Conservation (phyloP, 139 green algal genomes). For the Chara braunii region DNA sequence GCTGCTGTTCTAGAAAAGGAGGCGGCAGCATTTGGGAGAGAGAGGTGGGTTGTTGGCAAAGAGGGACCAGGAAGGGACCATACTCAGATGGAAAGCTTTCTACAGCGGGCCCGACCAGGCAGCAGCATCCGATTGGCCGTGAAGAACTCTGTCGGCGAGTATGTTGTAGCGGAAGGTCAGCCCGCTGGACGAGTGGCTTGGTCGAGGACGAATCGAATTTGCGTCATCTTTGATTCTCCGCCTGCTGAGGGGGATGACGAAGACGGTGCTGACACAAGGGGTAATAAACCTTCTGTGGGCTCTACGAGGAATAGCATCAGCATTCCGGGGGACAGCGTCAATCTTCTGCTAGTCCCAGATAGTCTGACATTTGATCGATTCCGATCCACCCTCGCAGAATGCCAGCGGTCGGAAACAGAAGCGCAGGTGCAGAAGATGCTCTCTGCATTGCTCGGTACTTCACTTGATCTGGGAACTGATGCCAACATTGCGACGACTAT, state of each 20-base stretch:
- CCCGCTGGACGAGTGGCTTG: conserved; percentile 26
- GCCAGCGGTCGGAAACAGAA: background rate
- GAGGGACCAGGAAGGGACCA: background rate
- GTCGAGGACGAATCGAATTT: background rate
- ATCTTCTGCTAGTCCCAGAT: conserved; percentile 30
- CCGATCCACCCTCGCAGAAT: conserved; percentile 19
- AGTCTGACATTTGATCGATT: conserved; percentile 35
- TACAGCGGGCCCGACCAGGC: conserved; percentile 20
- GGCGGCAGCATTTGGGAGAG: conserved; percentile 12
- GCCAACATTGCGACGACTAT: background rate
- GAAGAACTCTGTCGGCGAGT: background rate
- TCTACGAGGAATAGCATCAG: background rate
- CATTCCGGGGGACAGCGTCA: background rate
- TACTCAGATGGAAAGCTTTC: conserved; percentile 15
- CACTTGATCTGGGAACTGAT: background rate
- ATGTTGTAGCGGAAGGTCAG: background rate
- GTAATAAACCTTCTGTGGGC: background rate
- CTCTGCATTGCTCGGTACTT: background rate
- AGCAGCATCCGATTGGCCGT: conserved; percentile 14
- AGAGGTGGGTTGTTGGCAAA: conserved; percentile 33
- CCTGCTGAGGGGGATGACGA: conserved; percentile 19
- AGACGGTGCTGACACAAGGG: conserved; percentile 4
- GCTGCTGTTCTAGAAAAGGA: conserved; percentile 14
- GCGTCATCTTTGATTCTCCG: conserved; percentile 27
- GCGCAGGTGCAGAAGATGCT: background rate